Evolutionary conservation across 1,139 yeast genomes (phyloP).

Genomic region (Diutina neorugosa): DNA sequence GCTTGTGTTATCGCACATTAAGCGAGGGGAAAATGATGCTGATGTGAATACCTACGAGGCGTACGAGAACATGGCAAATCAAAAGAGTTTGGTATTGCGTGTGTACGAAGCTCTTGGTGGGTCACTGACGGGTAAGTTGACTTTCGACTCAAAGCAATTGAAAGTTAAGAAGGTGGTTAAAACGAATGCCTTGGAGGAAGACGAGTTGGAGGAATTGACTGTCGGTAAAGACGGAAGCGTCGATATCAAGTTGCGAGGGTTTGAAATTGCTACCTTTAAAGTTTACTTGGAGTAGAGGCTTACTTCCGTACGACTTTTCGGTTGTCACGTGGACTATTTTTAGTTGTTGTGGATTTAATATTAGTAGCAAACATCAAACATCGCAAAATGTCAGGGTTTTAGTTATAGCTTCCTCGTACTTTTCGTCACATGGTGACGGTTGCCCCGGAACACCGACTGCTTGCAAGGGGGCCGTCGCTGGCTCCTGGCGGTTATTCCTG

Average conservation of each 20-base stretch:
- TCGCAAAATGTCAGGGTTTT: background rate
- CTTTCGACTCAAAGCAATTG: constrained; percentile 17
- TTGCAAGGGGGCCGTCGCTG: background rate
- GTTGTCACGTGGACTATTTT: background rate
- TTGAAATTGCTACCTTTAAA: constrained; percentile 65
- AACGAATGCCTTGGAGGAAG: constrained; percentile 66
- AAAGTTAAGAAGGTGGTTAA: constrained; percentile 39
- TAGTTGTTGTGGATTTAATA: background rate
- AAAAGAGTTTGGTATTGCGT: constrained; percentile 51
- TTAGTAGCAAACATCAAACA: background rate
- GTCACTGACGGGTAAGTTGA: constrained; percentile 36
- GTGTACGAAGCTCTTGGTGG: constrained; percentile 88
- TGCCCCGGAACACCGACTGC: background rate
- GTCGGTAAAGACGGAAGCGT: constrained; percentile 16
- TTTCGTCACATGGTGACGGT: background rate
- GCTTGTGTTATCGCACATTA: constrained; percentile 62
- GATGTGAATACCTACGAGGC: constrained; percentile 28
- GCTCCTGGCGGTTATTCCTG: background rate
- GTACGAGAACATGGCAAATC: constrained; percentile 28
- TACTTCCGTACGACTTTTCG: background rate
- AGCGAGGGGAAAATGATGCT: constrained; percentile 79
- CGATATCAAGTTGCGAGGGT: constrained; percentile 48
- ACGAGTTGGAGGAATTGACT: constrained; percentile 13
- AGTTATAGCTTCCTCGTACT: background rate
- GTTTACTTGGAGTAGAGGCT: constrained; percentile 10